phyloP scores from a whole-genome alignment of 1,284 basidiomycete species.

The Ustilago cynodontis region DNA sequence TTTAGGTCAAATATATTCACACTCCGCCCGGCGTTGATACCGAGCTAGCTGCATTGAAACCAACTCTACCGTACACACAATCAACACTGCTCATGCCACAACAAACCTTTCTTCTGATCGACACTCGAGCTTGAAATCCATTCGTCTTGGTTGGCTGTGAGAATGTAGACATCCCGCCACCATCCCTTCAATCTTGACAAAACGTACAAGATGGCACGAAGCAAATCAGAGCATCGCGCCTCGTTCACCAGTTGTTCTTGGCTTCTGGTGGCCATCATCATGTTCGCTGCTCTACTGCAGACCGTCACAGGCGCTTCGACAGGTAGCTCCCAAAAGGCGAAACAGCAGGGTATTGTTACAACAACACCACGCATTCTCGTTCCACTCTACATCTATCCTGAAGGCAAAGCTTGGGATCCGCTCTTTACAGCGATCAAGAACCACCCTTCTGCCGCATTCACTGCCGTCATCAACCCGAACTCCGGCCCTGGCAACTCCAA shows the following conservation, averaged over 20 bases:
- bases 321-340: neutral
- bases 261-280: slow-evolving; percentile 7
- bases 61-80: slow-evolving; percentile 4
- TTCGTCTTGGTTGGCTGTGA: neutral
- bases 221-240: neutral
- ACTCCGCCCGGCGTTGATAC: slow-evolving; percentile 4
- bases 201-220: neutral
- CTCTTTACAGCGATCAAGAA: slow-evolving; percentile 20
- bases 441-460: slow-evolving; percentile 26
- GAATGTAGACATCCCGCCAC: neutral
- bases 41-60: neutral
- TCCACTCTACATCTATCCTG: slow-evolving; percentile 31
- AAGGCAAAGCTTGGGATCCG: slow-evolving; percentile 13
- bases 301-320: slow-evolving; percentile 3
- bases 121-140: neutral
- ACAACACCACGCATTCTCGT: slow-evolving; percentile 28
- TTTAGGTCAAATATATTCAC: neutral
- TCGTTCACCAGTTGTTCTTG: neutral
- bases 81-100: neutral
- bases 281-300: slow-evolving; percentile 18
- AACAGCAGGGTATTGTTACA: slow-evolving; percentile 1
- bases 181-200: neutral
- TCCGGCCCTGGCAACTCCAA: slow-evolving; percentile 15
- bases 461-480: slow-evolving; percentile 33
- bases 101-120: neutral